Conservation (phyloP, 345 rosid species). For the Gynandropsis gynandra region DNA sequence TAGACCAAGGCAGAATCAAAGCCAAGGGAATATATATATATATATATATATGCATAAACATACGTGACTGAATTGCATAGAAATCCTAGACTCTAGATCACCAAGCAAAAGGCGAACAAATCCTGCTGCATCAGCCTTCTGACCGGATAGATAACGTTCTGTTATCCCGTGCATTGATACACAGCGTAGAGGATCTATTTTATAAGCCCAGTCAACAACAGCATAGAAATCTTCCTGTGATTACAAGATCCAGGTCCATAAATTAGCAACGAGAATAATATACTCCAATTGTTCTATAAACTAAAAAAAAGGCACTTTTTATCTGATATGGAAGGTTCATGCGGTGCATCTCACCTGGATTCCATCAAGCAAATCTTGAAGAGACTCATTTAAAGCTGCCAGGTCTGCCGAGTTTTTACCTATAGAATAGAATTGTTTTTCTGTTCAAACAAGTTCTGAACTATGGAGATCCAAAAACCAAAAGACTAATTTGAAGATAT, state of each 20-base stretch:
- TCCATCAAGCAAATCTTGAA: slow-evolving; percentile 95
- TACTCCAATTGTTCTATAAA: not conserved
- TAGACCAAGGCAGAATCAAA: slow-evolving; percentile 8
- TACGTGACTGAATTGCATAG: slow-evolving; percentile 88
- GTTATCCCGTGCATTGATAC: slow-evolving; percentile 99
- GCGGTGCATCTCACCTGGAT: slow-evolving; percentile 57
- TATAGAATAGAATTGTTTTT: slow-evolving; percentile 28
- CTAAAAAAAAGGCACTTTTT: slow-evolving; percentile 7
- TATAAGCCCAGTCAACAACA: slow-evolving; percentile 99
- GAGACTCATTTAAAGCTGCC: slow-evolving; percentile 75
- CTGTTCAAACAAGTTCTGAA: slow-evolving; percentile 17
- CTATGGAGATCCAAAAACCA: slow-evolving; percentile 9
- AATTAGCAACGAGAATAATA: not conserved
- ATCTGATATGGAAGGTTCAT: slow-evolving; percentile 35
- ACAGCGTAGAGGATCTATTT: slow-evolving; percentile 93
- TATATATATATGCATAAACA: slow-evolving; percentile 25
- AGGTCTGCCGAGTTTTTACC: slow-evolving; percentile 76
- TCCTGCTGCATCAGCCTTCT: slow-evolving; percentile 99
- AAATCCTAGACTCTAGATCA: slow-evolving; percentile 84
- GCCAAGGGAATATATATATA: too few species aligned
- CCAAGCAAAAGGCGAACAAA: slow-evolving; percentile 97
- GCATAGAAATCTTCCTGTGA: slow-evolving; percentile 94
- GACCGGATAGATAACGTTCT: slow-evolving; percentile 93
- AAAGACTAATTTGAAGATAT: slow-evolving; percentile 5
- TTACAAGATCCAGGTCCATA: slow-evolving; percentile 19